A percentile compares a stretch with the other conserved stretches of the same genome.
These are phyloP conservation scores for Penicillium malachiteum DNA, from an alignment of 495 filamentous ascomycete species.

Conservation along the genomic window DNA sequence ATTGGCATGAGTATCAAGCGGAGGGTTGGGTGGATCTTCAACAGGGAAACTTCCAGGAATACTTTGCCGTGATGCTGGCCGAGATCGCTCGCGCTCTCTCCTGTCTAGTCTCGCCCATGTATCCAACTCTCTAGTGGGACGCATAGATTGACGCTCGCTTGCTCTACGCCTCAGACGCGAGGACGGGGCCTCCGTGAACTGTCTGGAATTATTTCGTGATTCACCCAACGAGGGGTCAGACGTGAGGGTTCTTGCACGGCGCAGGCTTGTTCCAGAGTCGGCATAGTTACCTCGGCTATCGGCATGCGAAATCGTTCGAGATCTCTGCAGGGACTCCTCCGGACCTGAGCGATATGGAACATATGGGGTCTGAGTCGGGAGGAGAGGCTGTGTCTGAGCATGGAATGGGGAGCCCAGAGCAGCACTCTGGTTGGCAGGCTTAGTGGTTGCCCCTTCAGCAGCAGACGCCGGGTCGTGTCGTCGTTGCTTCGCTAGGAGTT, in stretches of 20 bases:
- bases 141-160: slow-evolving; percentile 27
- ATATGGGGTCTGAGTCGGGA: too few relatives aligned
- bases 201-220: neutral
- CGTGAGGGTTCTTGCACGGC: slow-evolving; percentile 28
- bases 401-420: neutral
- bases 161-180: slow-evolving; percentile 17
- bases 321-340: slow-evolving; percentile 1
- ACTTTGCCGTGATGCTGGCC: slow-evolving; percentile 15
- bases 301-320: slow-evolving; percentile 1
- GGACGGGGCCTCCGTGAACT: neutral
- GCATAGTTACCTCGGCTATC: neutral
- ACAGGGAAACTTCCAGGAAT: slow-evolving; percentile 31
- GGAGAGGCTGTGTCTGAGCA: too few relatives aligned
- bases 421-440: neutral
- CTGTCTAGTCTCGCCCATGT: slow-evolving; percentile 24
- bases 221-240: slow-evolving; percentile 5
- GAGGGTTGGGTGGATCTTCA: slow-evolving; percentile 19
- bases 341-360: neutral
- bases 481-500: slow-evolving; percentile 30
- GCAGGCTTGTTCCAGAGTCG: slow-evolving; percentile 8
- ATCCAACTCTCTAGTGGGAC: slow-evolving; percentile 1
- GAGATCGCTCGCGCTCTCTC: slow-evolving; percentile 17
- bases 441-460: neutral
- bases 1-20: neutral
- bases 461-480: neutral